Base-by-base conservation (phyloP, 345 rosid species). In the Eucalyptus urophylla region DNA sequence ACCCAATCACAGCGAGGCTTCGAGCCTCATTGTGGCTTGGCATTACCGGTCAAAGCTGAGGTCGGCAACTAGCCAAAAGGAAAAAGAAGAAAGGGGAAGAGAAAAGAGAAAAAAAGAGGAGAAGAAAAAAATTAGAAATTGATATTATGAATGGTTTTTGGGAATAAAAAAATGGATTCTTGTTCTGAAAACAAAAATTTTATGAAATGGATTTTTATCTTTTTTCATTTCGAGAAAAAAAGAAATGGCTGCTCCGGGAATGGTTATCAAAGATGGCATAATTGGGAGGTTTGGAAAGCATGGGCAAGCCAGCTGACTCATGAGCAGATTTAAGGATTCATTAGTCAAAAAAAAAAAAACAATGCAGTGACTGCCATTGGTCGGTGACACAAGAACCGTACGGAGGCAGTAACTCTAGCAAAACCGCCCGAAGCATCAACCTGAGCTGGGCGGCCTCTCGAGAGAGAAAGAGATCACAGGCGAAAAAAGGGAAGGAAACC, bases 41-140 rank as follows among this genome's bases (percentile, higher is more conserved):
- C 4, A 5, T 49, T 4, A 13, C 2, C 6, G 1, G 7, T 50
- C 1, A 50, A 14, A 5, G 53, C 7, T 3, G 1, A 50, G 17
- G 53, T 50, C 17, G 3, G 17, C 7, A 14, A 50, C 7, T 0
- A 1, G 19, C 7, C 53, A 50, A 50, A 15, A 50, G 53, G 19
- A 50, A 50, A 19, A 50, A 50, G 53, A 49, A 14, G 6, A 49
- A 49, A 49, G 51, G 16, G 2, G 51, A 49, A 49, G 51, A 49
- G 51, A 49, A 49, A 13, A 12, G 12, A 11, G 1, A 4, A 49
- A 0, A 49, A 49, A 10, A 11, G 14, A 10, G 14, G 15, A 49
- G 1, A 14, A 50, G 0, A 50, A 50, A 50, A 15, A 49, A 14
- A 50, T 14, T 15, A 15, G 0, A 15, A 50, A 50, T 1, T 50